Evolutionary conservation across 257 asterid genomes (phyloP).

Genomic region (Asclepias syriaca): DNA sequence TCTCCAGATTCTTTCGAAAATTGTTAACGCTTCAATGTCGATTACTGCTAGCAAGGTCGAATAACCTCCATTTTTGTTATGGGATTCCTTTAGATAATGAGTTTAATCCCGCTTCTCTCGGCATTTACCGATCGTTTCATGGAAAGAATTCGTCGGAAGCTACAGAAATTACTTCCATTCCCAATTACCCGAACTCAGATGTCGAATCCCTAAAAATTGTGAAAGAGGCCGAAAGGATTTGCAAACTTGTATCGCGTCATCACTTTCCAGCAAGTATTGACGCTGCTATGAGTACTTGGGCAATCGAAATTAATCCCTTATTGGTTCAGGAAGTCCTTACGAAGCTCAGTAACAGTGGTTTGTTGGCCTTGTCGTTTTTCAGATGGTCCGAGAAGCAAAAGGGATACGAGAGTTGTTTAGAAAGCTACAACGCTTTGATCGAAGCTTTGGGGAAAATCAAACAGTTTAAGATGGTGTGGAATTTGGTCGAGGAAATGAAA

Average conservation of each 20-base stretch:
- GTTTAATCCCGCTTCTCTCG: neutral
- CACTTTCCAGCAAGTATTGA: slow-evolving; percentile 31
- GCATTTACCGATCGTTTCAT: neutral
- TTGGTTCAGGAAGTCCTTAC: slow-evolving; percentile 57
- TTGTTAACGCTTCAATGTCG: neutral
- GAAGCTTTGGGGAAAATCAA: slow-evolving; percentile 75
- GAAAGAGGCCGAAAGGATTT: slow-evolving; percentile 46
- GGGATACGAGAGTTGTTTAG: slow-evolving; percentile 29
- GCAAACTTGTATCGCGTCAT: slow-evolving; percentile 33
- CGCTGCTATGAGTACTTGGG: slow-evolving; percentile 30
- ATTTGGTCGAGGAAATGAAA: slow-evolving; percentile 62
- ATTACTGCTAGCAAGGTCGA: neutral
- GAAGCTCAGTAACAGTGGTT: slow-evolving; percentile 65
- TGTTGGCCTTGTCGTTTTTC: slow-evolving; percentile 60
- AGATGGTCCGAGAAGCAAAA: slow-evolving; percentile 68
- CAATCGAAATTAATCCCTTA: slow-evolving; percentile 33
- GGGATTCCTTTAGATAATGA: neutral
- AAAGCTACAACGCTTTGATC: slow-evolving; percentile 62
- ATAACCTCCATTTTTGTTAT: neutral
- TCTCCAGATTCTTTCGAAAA: neutral
- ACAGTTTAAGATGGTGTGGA: slow-evolving; percentile 80
- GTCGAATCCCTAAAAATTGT: slow-evolving; percentile 14
- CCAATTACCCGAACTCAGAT: slow-evolving; percentile 20
- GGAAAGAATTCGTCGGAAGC: slow-evolving; percentile 2
- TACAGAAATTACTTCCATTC: neutral